Percentiles rank a stretch among this genome's conserved stretches.
These are phyloP conservation scores for Nemania abortiva DNA, from an alignment of 2,329 filamentous ascomycete genomes.

Conservation along the genomic window DNA sequence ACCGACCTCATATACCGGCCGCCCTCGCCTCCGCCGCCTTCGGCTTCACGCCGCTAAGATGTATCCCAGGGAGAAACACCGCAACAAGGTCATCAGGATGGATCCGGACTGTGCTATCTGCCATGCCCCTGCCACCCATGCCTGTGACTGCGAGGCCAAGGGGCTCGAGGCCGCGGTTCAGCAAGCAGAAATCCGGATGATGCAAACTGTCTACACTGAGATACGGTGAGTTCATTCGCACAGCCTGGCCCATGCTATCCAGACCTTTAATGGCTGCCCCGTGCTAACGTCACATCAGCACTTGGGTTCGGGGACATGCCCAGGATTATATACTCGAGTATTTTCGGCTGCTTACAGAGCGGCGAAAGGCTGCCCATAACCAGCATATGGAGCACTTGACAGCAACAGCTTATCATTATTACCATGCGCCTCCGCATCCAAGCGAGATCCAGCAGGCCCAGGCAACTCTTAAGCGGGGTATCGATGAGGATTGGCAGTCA, in stretches of 20 bases:
- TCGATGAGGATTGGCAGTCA: slow-evolving; percentile 82
- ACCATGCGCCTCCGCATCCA: slow-evolving; percentile 68
- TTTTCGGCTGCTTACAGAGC: slow-evolving; percentile 71
- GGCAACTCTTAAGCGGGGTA: slow-evolving; percentile 75
- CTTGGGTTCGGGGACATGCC: slow-evolving; percentile 74
- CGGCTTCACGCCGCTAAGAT: slow-evolving; percentile 60
- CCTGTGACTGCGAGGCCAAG: slow-evolving; percentile 75
- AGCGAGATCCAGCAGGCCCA: slow-evolving; percentile 74
- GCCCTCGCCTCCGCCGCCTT: slow-evolving; percentile 45
- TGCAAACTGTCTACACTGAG: slow-evolving; percentile 71
- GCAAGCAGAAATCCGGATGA: slow-evolving; percentile 73
- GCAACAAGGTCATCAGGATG: slow-evolving; percentile 70
- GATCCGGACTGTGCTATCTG: slow-evolving; percentile 78
- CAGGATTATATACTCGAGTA: slow-evolving; percentile 77
- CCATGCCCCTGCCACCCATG: slow-evolving; percentile 67
- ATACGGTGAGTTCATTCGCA: slow-evolving; percentile 65
- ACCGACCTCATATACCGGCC: slow-evolving; percentile 46
- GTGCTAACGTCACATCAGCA: slow-evolving; percentile 55
- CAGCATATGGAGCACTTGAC: slow-evolving; percentile 68
- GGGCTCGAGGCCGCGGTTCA: slow-evolving; percentile 72
- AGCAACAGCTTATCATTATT: slow-evolving; percentile 68
- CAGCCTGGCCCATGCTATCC: slow-evolving; percentile 19
- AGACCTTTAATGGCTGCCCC: slow-evolving; percentile 18
- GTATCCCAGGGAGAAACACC: slow-evolving; percentile 62
- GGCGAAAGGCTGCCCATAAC: slow-evolving; percentile 69